phyloP scores from a whole-genome alignment of 495 filamentous ascomycete genomes.

The Annulohypoxylon moriforme region DNA sequence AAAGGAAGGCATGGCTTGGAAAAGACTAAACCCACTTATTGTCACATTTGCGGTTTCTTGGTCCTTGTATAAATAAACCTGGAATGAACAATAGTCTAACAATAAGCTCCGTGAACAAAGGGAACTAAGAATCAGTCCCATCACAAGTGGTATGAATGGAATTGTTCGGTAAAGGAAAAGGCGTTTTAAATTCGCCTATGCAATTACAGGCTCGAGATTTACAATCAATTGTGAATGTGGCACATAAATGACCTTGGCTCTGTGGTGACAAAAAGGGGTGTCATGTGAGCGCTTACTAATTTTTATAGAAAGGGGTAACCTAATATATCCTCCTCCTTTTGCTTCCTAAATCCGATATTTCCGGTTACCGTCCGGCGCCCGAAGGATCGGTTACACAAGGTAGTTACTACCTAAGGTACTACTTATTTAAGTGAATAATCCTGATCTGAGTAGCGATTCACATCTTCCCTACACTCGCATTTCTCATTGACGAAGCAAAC shows the following conservation, averaged over 20 bases:
- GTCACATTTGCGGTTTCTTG: not conserved
- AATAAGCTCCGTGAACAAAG: not conserved
- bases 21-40: not conserved
- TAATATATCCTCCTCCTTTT: not conserved
- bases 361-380: not conserved
- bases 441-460: too few relatives aligned
- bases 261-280: not conserved
- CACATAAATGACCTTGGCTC: not conserved
- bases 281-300: not conserved
- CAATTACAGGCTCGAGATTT: not conserved
- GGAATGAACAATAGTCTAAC: not conserved
- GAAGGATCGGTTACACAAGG: too few relatives aligned
- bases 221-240: not conserved
- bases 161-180: not conserved
- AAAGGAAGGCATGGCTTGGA: not conserved
- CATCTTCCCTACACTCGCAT: too few relatives aligned
- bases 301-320: not conserved
- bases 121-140: not conserved
- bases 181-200: not conserved
- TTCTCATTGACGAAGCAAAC: too few relatives aligned
- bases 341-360: not conserved
- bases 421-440: too few relatives aligned
- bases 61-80: not conserved
- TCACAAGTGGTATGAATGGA: not conserved
- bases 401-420: too few relatives aligned